Evolutionary conservation across 73 alveolate genomes (phyloP).

Genomic region (Paramecium octaurelia): DNA sequence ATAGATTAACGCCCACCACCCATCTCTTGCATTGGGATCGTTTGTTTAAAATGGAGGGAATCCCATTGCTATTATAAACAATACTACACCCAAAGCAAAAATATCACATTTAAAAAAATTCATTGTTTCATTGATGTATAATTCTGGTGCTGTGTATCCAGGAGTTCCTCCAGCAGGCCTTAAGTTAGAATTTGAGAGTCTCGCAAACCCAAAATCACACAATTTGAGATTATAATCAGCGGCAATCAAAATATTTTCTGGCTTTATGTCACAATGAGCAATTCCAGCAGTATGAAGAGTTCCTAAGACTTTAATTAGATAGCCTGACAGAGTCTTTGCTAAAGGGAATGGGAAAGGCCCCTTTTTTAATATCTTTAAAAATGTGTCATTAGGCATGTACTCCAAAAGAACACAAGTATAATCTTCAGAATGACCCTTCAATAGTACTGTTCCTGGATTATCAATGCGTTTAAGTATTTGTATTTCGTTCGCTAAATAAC

Average conservation of each 20-base stretch:
- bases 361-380: not conserved
- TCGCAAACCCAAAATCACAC: conserved; percentile 42
- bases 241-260: conserved; percentile 10
- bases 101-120: not conserved
- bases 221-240: not conserved
- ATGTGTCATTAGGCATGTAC: conserved; percentile 42
- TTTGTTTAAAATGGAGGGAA: conserved; percentile 34
- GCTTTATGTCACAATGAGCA: conserved; percentile 45
- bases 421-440: conserved; percentile 12
- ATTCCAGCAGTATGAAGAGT: not conserved
- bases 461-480: not conserved
- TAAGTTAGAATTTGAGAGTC: not conserved
- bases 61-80: not conserved
- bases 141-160: conserved; percentile 32
- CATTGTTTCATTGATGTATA: not conserved
- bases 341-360: not conserved
- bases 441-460: not conserved
- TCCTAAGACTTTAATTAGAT: not conserved
- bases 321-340: conserved; percentile 1
- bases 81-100: conserved; percentile 13
- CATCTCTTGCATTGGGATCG: not conserved
- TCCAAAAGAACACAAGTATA: conserved; percentile 7
- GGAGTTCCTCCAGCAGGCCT: conserved; percentile 41
- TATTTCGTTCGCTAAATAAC: conserved; percentile 41
- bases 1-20: not conserved